Evolutionary conservation across 2,329 filamentous ascomycete genomes (phyloP), one percentile per base, ranked within the genome.

Genomic region (Zopfia rhizophila): DNA sequence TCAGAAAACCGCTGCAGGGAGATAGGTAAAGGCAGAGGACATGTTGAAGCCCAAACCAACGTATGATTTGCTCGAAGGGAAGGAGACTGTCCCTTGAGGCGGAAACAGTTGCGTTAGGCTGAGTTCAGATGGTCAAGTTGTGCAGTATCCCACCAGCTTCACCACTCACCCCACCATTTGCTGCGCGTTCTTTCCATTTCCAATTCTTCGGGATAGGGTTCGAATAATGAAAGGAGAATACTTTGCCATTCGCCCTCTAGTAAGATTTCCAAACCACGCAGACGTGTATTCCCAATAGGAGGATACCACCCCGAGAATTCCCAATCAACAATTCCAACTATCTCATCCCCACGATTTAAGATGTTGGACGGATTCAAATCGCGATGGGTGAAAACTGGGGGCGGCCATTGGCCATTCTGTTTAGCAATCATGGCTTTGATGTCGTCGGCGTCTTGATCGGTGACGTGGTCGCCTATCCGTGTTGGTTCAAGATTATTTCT

Each of bases 321-420:
- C 77, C 75, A 81, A 48, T 72, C 75, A 32, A 75, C 51, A 48
- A 82, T 77, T 6, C 75, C 76, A 27, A 74, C 69, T 21, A 83
- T 58, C 4, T 70, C 57, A 39, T 75, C 70, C 4, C 66, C 72
- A 5, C 60, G 59, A 30, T 72, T 58, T 7, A 80, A 48, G 31
- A 81, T 75, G 48, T 81, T 80, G 16, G 58, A 55, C 16, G 67
- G 68, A 48, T 70, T 74, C 6, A 84, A 65, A 57, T 84, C 80
- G 3, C 74, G 74, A 63, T 83, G 79, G 2, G 78, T 78, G 47
- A 83, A 76, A 1, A 76, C 69, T 2, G 72, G 70, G 12, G 51
- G 38, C n/a, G 59, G 58, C 63, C 65, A 73, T 7, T 60, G 56
- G 2, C 61, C 51, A 43, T 76, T 68, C 35, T 78, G 75, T 42